These are phyloP conservation scores for Hanseniaspora guilliermondii DNA, from an alignment of 805 yeast species.

Conservation along the genomic window DNA sequence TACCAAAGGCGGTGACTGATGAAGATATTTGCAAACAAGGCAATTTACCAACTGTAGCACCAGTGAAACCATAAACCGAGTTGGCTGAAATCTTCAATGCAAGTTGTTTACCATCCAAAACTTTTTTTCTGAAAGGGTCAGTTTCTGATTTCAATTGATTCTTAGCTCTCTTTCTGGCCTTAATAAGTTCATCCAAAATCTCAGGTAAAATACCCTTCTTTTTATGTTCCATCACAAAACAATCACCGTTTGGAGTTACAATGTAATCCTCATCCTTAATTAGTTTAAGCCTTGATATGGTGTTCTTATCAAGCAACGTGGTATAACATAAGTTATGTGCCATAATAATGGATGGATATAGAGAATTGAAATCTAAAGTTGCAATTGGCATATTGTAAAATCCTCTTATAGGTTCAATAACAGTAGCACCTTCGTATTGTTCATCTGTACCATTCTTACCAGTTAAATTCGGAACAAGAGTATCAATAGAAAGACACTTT, in stretches of 20 bases:
- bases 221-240: slow-evolving; percentile 56
- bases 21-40: slow-evolving; percentile 96
- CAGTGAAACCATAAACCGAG: slow-evolving; percentile 97
- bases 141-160: slow-evolving; percentile 80
- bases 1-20: slow-evolving; percentile 88
- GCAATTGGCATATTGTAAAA: slow-evolving; percentile 96
- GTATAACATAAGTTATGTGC: slow-evolving; percentile 96
- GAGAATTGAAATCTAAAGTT: slow-evolving; percentile 90
- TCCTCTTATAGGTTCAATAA: slow-evolving; percentile 91
- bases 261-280: slow-evolving; percentile 68
- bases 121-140: slow-evolving; percentile 88
- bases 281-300: slow-evolving; percentile 53
- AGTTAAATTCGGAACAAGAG: slow-evolving; percentile 76
- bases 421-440: slow-evolving; percentile 97
- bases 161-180: slow-evolving; percentile 89
- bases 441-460: slow-evolving; percentile 73
- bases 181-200: slow-evolving; percentile 72
- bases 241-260: slow-evolving; percentile 82
- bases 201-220: slow-evolving; percentile 86
- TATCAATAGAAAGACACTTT: slow-evolving; percentile 74
- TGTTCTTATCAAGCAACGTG: slow-evolving; percentile 57
- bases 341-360: slow-evolving; percentile 98
- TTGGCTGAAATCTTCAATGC: slow-evolving; percentile 95
- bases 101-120: slow-evolving; percentile 90
- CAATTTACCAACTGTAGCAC: slow-evolving; percentile 93